Percentiles rank a stretch among this genome's conserved stretches.
These are phyloP conservation scores for Chrysoporthe deuterocubensis DNA, from an alignment of 2,329 filamentous ascomycete genomes.

Conservation along the genomic window DNA sequence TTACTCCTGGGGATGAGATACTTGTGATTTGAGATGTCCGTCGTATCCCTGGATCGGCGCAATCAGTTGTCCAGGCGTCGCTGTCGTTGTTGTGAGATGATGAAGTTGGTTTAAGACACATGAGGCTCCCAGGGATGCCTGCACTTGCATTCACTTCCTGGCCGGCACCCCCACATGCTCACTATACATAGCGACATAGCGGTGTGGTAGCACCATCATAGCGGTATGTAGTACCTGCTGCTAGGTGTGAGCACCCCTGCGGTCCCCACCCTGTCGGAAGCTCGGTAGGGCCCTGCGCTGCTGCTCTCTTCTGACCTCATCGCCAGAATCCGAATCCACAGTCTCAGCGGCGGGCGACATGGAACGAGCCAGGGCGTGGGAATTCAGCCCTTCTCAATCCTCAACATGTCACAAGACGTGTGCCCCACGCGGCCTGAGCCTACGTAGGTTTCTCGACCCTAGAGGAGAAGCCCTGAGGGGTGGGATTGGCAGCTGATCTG, in stretches of 20 bases:
- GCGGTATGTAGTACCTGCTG: too few relatives aligned
- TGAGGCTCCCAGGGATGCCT: slow-evolving; percentile 25
- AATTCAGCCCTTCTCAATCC: neutral
- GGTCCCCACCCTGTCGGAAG: neutral
- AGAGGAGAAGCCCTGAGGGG: neutral
- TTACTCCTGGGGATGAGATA: neutral
- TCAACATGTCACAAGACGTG: slow-evolving; percentile 45
- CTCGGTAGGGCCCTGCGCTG: neutral
- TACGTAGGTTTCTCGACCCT: slow-evolving; percentile 43
- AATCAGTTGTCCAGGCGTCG: neutral
- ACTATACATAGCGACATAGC: neutral
- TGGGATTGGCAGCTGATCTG: slow-evolving; percentile 11
- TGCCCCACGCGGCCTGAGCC: slow-evolving; percentile 50
- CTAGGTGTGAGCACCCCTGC: neutral
- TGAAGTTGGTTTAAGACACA: slow-evolving; percentile 24
- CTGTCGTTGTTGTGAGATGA: slow-evolving; percentile 16
- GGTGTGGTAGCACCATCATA: neutral
- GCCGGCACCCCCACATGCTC: slow-evolving; percentile 17
- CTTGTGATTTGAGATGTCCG: neutral
- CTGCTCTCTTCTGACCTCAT: slow-evolving; percentile 26
- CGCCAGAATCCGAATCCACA: neutral
- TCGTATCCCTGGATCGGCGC: neutral
- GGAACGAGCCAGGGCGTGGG: neutral
- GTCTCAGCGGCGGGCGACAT: neutral
- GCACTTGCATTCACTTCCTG: slow-evolving; percentile 21